Conservation (phyloP, 352 stramenopile genomes). For the Blastocystis sp. region DNA sequence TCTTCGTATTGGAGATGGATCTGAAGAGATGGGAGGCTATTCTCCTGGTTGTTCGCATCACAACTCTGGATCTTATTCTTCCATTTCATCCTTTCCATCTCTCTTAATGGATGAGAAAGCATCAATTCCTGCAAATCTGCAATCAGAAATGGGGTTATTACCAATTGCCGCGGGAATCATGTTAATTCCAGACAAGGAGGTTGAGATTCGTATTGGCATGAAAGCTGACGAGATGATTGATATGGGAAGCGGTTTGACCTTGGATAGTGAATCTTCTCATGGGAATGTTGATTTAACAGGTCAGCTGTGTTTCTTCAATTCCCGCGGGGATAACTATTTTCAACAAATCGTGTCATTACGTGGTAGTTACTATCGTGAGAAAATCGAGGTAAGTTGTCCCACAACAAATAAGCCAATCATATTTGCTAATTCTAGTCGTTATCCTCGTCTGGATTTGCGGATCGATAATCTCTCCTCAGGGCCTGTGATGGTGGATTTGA, state of each 20-base stretch:
- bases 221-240: neutral
- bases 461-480: constrained; percentile 19
- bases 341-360: constrained; percentile 33
- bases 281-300: neutral
- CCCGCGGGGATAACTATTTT: constrained; percentile 46
- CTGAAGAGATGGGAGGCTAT: neutral
- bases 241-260: no score
- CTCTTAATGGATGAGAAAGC: neutral
- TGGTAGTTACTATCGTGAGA: constrained; percentile 14
- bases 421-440: constrained; percentile 27
- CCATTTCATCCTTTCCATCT: neutral
- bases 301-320: constrained; percentile 56
- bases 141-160: neutral
- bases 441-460: constrained; percentile 8
- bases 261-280: neutral
- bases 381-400: constrained; percentile 5
- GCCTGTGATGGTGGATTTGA: neutral
- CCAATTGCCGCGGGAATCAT: neutral
- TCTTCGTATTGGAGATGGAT: neutral
- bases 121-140: neutral
- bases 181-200: neutral
- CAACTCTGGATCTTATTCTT: neutral
- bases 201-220: neutral
- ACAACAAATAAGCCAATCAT: neutral
- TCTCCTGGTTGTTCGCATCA: neutral